Evolutionary conservation across 2,329 filamentous ascomycete species (phyloP), one percentile per base, ranked within the genome.

Genomic region (Penicillium digitatum): DNA sequence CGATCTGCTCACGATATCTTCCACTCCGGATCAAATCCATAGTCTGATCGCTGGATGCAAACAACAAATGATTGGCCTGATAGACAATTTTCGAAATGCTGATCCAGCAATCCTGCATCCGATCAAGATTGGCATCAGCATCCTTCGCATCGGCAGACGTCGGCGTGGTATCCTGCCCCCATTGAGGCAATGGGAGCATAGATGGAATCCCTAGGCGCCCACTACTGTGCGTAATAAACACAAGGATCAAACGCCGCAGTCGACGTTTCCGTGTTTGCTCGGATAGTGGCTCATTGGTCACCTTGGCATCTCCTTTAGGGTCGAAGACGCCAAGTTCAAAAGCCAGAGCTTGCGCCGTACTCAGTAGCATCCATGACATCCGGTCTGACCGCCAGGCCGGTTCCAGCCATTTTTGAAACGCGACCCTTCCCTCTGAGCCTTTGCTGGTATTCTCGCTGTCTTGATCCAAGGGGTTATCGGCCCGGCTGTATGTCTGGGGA

Each of bases 341-440:
- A 0, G 89, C 90, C 35, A 97, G 79, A 1, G 91, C 89, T 78
- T 93, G 89, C 14, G 90, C 91, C 35, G 91, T 95, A 67, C 90
- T 95, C 29, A 97, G 81, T 14, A 97, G 79, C 90, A 96, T 96
- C 93, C 93, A 96, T 69, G 90, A 95, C 89, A 96, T 95, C 52
- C 91, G 88, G 67, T 96, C 93, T 61, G 88, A 90, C 64, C 93
- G 83, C 90, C 93, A 96, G 9, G 90, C 93, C 2, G 94, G 94
- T 72, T 99, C 94, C 4, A 97, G 83, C 90, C 94, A 97, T 70
- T 90, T 93, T 69, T 96, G 91, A 60, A 96, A 78, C 2, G 76
- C 94, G 27, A 91, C 81, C 70, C 89, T 87, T 10, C 90, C 90
- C 42, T 90, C 89, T 20, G 90, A 82, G 8, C 74, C 73, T n/a